phyloP scores from a whole-genome alignment of 2,329 filamentous ascomycete species.

The Diaporthe citri region DNA sequence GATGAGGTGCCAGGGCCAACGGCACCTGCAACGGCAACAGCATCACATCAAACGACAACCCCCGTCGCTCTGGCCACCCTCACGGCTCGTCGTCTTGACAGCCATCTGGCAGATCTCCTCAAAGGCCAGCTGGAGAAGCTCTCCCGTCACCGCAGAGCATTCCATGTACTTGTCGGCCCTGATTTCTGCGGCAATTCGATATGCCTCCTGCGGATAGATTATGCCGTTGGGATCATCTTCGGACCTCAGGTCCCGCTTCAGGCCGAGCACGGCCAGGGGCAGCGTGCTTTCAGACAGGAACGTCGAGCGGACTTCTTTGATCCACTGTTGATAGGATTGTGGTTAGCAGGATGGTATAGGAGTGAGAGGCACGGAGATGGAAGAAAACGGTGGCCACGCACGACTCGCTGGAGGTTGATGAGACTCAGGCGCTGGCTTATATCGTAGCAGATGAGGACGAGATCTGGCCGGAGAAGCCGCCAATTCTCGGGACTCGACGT shows the following conservation, averaged over 20 bases:
- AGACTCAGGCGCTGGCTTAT: conserved; percentile 70
- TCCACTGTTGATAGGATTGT: conserved; percentile 62
- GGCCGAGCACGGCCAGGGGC: conserved; percentile 68
- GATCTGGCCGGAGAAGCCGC: conserved; percentile 68
- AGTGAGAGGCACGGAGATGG: not conserved
- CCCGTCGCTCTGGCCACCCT: conserved; percentile 67
- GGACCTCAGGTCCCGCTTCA: conserved; percentile 72
- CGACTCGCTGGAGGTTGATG: conserved; percentile 68
- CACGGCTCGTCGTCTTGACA: conserved; percentile 58
- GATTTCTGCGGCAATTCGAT: conserved; percentile 68
- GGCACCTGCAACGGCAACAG: not conserved
- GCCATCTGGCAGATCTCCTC: conserved; percentile 72
- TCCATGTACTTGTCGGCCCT: conserved; percentile 74
- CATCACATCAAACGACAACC: conserved; percentile 64
- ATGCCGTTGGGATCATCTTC: conserved; percentile 70
- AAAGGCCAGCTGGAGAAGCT: conserved; percentile 68
- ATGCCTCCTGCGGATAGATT: conserved; percentile 72
- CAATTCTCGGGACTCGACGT: conserved; percentile 70
- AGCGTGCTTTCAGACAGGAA: conserved; percentile 62
- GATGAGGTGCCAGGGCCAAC: not conserved
- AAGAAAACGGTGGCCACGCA: conserved; percentile 52
- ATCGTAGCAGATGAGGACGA: conserved; percentile 72
- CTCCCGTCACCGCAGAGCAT: conserved; percentile 72
- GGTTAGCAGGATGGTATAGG: conserved; percentile 12
- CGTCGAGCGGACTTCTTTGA: conserved; percentile 63